phyloP scores from a whole-genome alignment of 139 green algal species.

The Microglena sp. region DNA sequence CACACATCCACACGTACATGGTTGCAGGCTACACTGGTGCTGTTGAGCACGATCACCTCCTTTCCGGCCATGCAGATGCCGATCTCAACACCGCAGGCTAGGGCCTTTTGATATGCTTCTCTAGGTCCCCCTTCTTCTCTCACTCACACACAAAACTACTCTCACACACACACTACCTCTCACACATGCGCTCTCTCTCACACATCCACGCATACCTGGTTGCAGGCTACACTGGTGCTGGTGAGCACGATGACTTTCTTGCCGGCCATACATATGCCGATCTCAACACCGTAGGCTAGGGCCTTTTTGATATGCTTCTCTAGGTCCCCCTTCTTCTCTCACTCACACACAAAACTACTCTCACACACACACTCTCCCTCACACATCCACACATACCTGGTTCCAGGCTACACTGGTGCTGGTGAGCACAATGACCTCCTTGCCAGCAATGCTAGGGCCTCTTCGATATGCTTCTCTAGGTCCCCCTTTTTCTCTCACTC shows the following conservation, averaged over 20 bases:
- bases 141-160: too few relatives aligned
- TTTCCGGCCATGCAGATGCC: constrained; percentile 44
- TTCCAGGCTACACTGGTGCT: constrained; percentile 33
- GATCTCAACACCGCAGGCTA: constrained; percentile 27
- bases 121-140: constrained; percentile 15
- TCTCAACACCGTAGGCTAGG: constrained; percentile 30
- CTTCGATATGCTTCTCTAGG: constrained; percentile 18
- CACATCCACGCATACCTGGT: too few relatives aligned
- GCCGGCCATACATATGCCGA: constrained; percentile 36
- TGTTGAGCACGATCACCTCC: constrained; percentile 45
- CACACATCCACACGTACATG: too few relatives aligned
- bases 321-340: constrained; percentile 15
- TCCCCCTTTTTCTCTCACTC: constrained; percentile 11
- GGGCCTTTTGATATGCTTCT: constrained; percentile 16
- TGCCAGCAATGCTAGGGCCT: constrained; percentile 38
- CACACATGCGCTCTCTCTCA: too few relatives aligned
- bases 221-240: constrained; percentile 30
- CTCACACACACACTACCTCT: too few relatives aligned
- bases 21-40: constrained; percentile 31
- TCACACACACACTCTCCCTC: too few relatives aligned
- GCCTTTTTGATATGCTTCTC: constrained; percentile 16
- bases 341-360: too few relatives aligned
- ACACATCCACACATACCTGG: too few relatives aligned
- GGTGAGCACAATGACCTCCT: constrained; percentile 46
- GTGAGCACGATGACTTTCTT: constrained; percentile 49